Evolutionary conservation across 139 green algal species (phyloP).

Genomic region (Chlorella sp.): DNA sequence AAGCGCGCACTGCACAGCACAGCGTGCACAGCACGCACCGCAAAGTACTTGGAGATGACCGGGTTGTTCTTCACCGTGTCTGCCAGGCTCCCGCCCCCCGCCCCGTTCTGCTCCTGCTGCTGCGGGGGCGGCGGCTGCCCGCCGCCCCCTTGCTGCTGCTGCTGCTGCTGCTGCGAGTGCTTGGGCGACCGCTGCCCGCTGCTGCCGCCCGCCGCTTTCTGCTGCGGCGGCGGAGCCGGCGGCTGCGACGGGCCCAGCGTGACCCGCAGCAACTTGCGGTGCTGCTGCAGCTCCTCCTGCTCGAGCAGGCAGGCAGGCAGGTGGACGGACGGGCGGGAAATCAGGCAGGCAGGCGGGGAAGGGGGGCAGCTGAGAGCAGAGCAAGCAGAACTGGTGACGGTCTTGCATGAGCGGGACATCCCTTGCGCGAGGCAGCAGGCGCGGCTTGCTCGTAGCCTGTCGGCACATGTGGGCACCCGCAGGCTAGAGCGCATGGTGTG

Average conservation of each 20-base stretch:
- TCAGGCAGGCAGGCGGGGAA: no score
- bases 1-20: no score
- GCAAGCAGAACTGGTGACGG: background rate
- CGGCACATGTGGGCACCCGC: background rate
- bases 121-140: background rate
- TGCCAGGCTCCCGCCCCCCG: background rate
- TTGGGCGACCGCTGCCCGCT: background rate
- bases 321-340: no score
- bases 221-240: conserved; percentile 19
- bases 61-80: conserved; percentile 45
- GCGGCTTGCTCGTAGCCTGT: background rate
- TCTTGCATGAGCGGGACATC: background rate
- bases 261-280: conserved; percentile 55
- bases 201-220: background rate
- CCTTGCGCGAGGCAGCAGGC: background rate
- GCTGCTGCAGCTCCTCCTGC: conserved; percentile 57
- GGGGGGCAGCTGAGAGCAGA: background rate
- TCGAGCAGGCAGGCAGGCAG: background rate
- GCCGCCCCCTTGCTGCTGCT: background rate
- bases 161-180: conserved; percentile 30
- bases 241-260: conserved; percentile 38
- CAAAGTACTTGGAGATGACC: conserved; percentile 69
- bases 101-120: background rate
- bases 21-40: conserved; percentile 35
- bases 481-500: background rate